A percentile compares a stretch with the other conserved stretches of the same genome.
Evolutionary conservation across 2,329 filamentous ascomycete species (phyloP).

Genomic region (Beauveria sp.): DNA sequence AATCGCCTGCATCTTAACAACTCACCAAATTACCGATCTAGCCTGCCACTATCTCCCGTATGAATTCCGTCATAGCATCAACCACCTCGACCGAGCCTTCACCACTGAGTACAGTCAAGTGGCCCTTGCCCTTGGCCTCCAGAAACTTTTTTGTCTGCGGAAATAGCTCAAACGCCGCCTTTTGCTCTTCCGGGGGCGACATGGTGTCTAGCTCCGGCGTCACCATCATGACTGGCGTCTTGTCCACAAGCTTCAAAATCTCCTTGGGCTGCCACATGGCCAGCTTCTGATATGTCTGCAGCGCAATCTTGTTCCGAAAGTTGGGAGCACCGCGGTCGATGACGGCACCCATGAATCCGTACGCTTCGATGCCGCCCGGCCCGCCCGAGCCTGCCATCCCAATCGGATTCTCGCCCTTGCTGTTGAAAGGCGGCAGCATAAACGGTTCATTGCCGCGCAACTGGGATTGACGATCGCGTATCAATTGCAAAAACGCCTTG

Average conservation of each 20-base stretch:
- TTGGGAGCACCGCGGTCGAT: slow-evolving; percentile 14
- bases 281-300: slow-evolving; percentile 22
- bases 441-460: slow-evolving; percentile 29
- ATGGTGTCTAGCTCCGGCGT: slow-evolving; percentile 22
- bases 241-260: slow-evolving; percentile 14
- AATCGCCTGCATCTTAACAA: no score
- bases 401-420: slow-evolving; percentile 28
- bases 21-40: background rate
- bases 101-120: background rate
- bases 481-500: slow-evolving; percentile 23
- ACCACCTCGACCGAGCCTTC: slow-evolving; percentile 1
- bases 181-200: slow-evolving; percentile 22
- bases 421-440: slow-evolving; percentile 27
- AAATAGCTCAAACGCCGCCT: slow-evolving; percentile 7
- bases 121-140: background rate
- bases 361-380: slow-evolving; percentile 13
- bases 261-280: slow-evolving; percentile 17
- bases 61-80: background rate
- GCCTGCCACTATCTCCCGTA: background rate
- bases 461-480: slow-evolving; percentile 31
- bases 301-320: slow-evolving; percentile 19
- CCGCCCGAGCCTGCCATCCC: slow-evolving; percentile 21
- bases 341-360: slow-evolving; percentile 16
- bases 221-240: slow-evolving; percentile 20
- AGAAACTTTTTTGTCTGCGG: slow-evolving; percentile 39